A percentile compares a stretch with the other conserved stretches of the same genome.
Evolutionary conservation across 2,329 filamentous ascomycete genomes (phyloP).

Genomic region (Cladophialophora bantiana): DNA sequence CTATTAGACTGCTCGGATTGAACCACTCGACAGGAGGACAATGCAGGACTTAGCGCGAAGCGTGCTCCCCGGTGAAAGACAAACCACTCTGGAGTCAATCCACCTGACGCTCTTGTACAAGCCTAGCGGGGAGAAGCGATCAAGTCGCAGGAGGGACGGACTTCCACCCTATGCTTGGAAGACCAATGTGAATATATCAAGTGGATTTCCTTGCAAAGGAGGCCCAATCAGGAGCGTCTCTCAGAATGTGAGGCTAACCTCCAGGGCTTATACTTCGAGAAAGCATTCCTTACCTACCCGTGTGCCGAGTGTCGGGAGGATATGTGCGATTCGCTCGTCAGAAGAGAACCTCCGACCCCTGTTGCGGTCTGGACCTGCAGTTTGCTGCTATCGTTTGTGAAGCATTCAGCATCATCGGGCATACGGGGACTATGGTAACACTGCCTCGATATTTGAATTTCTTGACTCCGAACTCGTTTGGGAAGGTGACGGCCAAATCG

Average conservation of each 20-base stretch:
- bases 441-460: constrained; percentile 17
- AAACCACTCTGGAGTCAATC: not conserved
- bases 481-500: constrained; percentile 4
- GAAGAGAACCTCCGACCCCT: not conserved
- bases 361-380: constrained; percentile 5
- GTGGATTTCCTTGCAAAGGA: not conserved
- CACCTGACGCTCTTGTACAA: constrained; percentile 9
- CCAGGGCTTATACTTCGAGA: not conserved
- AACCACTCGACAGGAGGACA: constrained; percentile 7
- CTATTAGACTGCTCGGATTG: not conserved
- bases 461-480: not conserved
- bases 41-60: constrained; percentile 6
- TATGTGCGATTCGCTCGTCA: not conserved
- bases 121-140: constrained; percentile 2
- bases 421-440: constrained; percentile 12
- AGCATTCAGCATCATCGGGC: constrained; percentile 15
- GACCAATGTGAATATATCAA: not conserved
- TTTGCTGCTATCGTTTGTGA: constrained; percentile 20
- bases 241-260: not conserved
- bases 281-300: not conserved
- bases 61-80: not conserved
- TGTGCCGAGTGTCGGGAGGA: not conserved
- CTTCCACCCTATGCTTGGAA: not conserved
- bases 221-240: not conserved
- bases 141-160: not conserved